Evolutionary conservation across 192 early-diverging fungal species (phyloP), one percentile per base, ranked within the genome.

Genomic region (Rhizophagus clarus): DNA sequence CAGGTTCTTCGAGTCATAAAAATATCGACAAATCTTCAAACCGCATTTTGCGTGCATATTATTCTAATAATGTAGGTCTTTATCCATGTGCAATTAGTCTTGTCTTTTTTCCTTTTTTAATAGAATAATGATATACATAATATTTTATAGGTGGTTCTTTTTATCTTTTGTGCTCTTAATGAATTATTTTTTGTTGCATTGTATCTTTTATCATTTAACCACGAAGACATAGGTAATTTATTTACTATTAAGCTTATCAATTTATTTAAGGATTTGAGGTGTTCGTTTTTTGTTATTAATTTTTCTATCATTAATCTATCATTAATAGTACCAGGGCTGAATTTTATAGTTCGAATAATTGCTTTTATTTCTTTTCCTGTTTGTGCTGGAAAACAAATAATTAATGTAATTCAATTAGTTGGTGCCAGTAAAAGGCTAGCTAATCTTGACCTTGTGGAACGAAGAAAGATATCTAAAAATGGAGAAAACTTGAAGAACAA

Each of bases 331-430:
- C 22, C 37, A 29, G 7, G 31, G 28, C 15, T 64, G 1, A 28
- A 42, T 68, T 49, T 12, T 17, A 2, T 26, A n/a, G 24, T 79
- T 42, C 10, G 51, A 17, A 1, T 12, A 9, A 26, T 83, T 10
- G 71, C 84, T 9, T 22, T 76, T 11, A 4, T 88, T n/a, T 90
- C 89, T 7, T 88, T 94, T 77, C 93, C 95, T 3, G 86, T 99
- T 72, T 96, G 90, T 79, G 84, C 88, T 56, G 88, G 92, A 72
- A 99, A 99, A 89, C 95, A 99, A 87, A 85, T 93, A 61, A 90
- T 97, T 84, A 99, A 97, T 83, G 90, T 96, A 60, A 90, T 99
- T 32, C 98, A 99, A 89, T 91, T 99, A 66, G 89, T 93, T 24
- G 94, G 93, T 71, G 97, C 98, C 8, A 91, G 91, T 80, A 87